Evolutionary conservation across 805 yeast genomes (phyloP).

Genomic region (Lachancea mirantina): DNA sequence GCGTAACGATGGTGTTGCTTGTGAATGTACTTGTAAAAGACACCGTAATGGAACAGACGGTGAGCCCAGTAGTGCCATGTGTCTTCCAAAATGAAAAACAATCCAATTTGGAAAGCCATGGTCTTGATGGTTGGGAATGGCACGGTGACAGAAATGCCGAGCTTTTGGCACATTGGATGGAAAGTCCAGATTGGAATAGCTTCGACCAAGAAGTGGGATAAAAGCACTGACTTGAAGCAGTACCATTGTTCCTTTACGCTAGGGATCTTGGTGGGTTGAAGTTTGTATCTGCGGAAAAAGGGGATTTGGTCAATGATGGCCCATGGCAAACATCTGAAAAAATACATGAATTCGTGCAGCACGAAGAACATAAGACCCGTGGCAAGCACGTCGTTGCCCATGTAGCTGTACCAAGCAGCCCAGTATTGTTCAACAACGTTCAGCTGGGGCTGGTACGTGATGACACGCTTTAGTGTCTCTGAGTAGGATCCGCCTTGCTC

Average conservation of each 20-base stretch:
- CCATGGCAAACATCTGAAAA: slow-evolving; percentile 93
- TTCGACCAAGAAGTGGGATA: slow-evolving; percentile 86
- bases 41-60: slow-evolving; percentile 80
- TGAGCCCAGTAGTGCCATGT: slow-evolving; percentile 97
- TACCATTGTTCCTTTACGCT: slow-evolving; percentile 83
- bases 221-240: slow-evolving; percentile 76
- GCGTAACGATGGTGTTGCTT: slow-evolving; percentile 97
- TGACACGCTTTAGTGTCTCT: slow-evolving; percentile 33
- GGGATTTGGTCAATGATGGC: slow-evolving; percentile 78
- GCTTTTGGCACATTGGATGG: slow-evolving; percentile 80
- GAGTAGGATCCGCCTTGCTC: slow-evolving; percentile 24
- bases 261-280: slow-evolving; percentile 82
- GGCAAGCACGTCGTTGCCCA: slow-evolving; percentile 83
- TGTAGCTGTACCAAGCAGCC: slow-evolving; percentile 83
- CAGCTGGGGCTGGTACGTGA: slow-evolving; percentile 37
- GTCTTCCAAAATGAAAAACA: slow-evolving; percentile 84
- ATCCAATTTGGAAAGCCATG: slow-evolving; percentile 56
- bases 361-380: slow-evolving; percentile 81
- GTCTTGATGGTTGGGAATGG: slow-evolving; percentile 72
- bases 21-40: slow-evolving; percentile 87
- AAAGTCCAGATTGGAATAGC: slow-evolving; percentile 96
- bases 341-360: slow-evolving; percentile 83
- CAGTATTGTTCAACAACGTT: slow-evolving; percentile 61
- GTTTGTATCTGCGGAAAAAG: slow-evolving; percentile 76
- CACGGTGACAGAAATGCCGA: slow-evolving; percentile 71